Evolutionary conservation across 345 rosid genomes (phyloP), one percentile per base, ranked within the genome.

Genomic region (Rhodomyrtus tomentosa): DNA sequence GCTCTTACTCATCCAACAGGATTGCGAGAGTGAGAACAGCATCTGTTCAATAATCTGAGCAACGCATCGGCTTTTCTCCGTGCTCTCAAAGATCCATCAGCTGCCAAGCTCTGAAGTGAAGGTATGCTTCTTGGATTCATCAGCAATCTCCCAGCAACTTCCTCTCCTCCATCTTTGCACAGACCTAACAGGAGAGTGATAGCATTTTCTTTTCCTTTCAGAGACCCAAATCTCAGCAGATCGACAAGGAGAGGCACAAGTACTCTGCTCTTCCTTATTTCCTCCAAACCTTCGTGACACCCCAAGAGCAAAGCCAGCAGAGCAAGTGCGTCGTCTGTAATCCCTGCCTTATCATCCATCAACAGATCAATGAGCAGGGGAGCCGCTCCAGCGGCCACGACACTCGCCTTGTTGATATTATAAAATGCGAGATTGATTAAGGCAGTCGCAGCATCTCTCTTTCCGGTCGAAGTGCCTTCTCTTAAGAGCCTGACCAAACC

Each of bases 271-370:
- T 89, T 89, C 81, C 88, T 89, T 24, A 92, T 87, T 84, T 91
- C 91, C 86, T 90, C 90, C 87, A 90, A 84, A 80, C 95, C 96
- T 83, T 91, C 83, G 7, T 87, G 18, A 55, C 92, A 89, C 12
- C 93, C 91, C 85, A 93, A 50, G 38, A 92, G 91, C 48, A 87
- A 13, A 29, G 93, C 88, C 59, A 94, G 85, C 82, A 93, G 82
- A 2, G 90, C 90, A 83, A 94, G 86, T 25, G 95, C 91, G 80
- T 93, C 95, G 42, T 94, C 96, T 5, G 93, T 93, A 48, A 94
- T 91, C 82, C 96, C 95, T 25, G 95, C 95, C 88, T 86, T 91
- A 68, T 92, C 96, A 53, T 91, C 93, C 93, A 90, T 90, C 86
- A 94, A 81, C 27, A 91, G 85, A 51, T 91, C 92, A 80, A 92